Percentiles rank a stretch among this genome's conserved stretches.
Evolutionary conservation across 352 stramenopile genomes (phyloP).

Genomic region (Hyphochytrium catenoides): DNA sequence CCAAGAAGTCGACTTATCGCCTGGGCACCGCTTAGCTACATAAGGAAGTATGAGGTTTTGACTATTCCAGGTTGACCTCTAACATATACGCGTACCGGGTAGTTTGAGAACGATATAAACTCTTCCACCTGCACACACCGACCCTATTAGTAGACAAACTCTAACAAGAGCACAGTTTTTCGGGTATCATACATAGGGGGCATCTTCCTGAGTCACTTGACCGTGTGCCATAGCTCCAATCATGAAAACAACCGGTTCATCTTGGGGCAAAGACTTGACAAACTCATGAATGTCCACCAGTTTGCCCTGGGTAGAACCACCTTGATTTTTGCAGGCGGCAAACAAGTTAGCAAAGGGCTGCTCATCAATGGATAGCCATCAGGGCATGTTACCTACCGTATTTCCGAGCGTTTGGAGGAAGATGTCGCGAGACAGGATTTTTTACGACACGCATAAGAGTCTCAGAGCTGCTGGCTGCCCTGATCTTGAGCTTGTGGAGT

Average conservation of each 20-base stretch:
- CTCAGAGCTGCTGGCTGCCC: slow-evolving; percentile 81
- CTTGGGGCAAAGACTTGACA: slow-evolving; percentile 63
- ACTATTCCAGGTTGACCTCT: background rate
- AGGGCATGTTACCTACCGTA: slow-evolving; percentile 32
- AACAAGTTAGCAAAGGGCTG: no score
- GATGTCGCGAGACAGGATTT: slow-evolving; percentile 90
- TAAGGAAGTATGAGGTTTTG: background rate
- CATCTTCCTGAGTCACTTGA: slow-evolving; percentile 87
- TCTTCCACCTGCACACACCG: slow-evolving; percentile 59
- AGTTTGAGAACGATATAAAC: slow-evolving; percentile 90
- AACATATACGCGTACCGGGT: slow-evolving; percentile 36
- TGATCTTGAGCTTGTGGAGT: slow-evolving; percentile 99
- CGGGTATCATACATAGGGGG: slow-evolving; percentile 62
- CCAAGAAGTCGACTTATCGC: slow-evolving; percentile 88
- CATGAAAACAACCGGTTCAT: slow-evolving; percentile 88
- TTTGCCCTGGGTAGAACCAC: slow-evolving; percentile 71
- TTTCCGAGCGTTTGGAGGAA: slow-evolving; percentile 81
- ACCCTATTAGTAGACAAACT: background rate
- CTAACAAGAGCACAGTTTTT: slow-evolving; percentile 3
- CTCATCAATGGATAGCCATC: slow-evolving; percentile 1
- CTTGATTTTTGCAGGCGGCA: no score
- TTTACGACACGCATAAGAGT: slow-evolving; percentile 98
- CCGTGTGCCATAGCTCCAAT: slow-evolving; percentile 91
- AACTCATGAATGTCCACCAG: slow-evolving; percentile 86
- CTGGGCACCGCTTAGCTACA: slow-evolving; percentile 75